Percentiles rank a stretch among this genome's conserved stretches.
phyloP scores from a whole-genome alignment of 495 filamentous ascomycete genomes.

The Gamarada debralockiae region DNA sequence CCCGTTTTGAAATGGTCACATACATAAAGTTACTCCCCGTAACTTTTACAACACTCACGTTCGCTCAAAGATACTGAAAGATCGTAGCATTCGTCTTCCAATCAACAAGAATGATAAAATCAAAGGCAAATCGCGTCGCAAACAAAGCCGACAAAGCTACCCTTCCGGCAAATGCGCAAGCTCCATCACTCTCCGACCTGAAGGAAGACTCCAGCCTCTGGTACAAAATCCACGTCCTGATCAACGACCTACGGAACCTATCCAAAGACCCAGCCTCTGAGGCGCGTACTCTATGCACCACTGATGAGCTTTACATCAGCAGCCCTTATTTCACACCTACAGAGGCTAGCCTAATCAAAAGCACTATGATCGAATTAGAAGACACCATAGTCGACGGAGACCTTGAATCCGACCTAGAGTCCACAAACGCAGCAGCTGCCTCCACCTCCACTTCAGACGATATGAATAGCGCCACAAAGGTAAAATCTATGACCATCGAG shows the following conservation, averaged over 20 bases:
- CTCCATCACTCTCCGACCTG: too few relatives aligned
- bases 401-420: too few relatives aligned
- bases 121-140: too few relatives aligned
- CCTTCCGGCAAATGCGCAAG: too few relatives aligned
- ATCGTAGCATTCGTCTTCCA: too few relatives aligned
- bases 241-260: conserved; percentile 19
- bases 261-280: conserved; percentile 14
- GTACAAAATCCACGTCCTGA: conserved; percentile 19
- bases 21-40: too few relatives aligned
- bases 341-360: conserved; percentile 23
- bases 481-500: conserved; percentile 25
- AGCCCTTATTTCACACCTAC: conserved; percentile 25
- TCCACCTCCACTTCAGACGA: neutral
- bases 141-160: too few relatives aligned
- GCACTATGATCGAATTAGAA: conserved; percentile 20
- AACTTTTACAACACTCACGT: too few relatives aligned
- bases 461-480: conserved; percentile 1
- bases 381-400: neutral
- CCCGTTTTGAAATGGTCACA: too few relatives aligned
- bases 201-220: too few relatives aligned
- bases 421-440: conserved; percentile 9
- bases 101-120: too few relatives aligned
- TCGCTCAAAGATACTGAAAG: too few relatives aligned
- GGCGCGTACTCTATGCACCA: conserved; percentile 24
- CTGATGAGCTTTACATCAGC: conserved; percentile 30